Percentiles rank a stretch among this genome's conserved stretches.
Evolutionary conservation across 495 filamentous ascomycete genomes (phyloP).

Genomic region (Tuber melanosporum): DNA sequence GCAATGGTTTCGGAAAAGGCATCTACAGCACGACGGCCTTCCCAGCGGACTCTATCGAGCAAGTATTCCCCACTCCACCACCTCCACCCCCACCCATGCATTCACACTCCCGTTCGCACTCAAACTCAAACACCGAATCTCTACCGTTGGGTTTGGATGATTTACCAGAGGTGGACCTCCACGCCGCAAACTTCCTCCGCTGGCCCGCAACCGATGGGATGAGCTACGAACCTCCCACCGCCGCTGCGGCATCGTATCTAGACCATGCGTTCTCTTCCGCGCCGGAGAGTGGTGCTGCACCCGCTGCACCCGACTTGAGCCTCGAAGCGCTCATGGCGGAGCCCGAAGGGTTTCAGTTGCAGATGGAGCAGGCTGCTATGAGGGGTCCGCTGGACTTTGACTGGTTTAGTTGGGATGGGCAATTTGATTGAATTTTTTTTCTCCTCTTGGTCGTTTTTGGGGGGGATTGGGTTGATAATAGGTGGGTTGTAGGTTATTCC

Average conservation of each 20-base stretch:
- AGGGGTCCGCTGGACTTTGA: slow-evolving; percentile 39
- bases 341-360: slow-evolving; percentile 37
- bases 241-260: neutral
- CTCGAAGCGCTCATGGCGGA: slow-evolving; percentile 35
- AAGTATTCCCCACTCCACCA: slow-evolving; percentile 6
- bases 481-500: neutral
- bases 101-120: neutral
- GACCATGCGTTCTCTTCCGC: neutral
- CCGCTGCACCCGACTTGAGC: slow-evolving; percentile 26
- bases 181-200: slow-evolving; percentile 31
- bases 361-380: slow-evolving; percentile 36
- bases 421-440: slow-evolving; percentile 6
- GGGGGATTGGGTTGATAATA: neutral
- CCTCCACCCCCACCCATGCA: slow-evolving; percentile 4
- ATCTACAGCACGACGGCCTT: slow-evolving; percentile 22
- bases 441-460: neutral
- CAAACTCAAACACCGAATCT: slow-evolving; percentile 15
- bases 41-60: slow-evolving; percentile 16
- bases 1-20: slow-evolving; percentile 6
- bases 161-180: slow-evolving; percentile 24
- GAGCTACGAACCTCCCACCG: neutral
- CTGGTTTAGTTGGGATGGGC: slow-evolving; percentile 40
- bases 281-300: neutral
- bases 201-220: slow-evolving; percentile 27
- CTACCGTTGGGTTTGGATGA: slow-evolving; percentile 6